Base-by-base conservation (phyloP, 2,329 filamentous ascomycete genomes). In the Leptoxyphium fumago region DNA sequence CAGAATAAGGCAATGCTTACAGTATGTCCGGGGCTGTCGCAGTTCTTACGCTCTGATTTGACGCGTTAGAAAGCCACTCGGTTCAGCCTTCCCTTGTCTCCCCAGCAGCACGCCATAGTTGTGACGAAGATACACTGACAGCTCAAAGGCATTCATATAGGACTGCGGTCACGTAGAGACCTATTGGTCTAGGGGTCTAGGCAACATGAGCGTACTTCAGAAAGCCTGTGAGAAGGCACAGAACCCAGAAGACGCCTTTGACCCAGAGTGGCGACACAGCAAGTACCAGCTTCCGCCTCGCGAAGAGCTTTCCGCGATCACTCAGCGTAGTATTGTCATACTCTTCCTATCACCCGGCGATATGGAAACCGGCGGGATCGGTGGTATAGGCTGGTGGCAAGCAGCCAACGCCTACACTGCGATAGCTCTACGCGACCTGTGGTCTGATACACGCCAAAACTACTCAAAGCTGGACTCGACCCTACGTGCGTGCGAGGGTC, bases 371-470 rank as follows among this genome's bases (percentile, higher is more conserved):
- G 55, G 55, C 39, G 48, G 49, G 28, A 53, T 57, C 29, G 46
- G 46, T 39, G 54, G 54, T 30, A 55, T 58, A 17, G 54, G 55
- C 10, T 58, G 54, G 47, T 58, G 55, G 55, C 55, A 57, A 42
- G 48, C 47, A 9, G 55, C 54, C 21, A 58, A 58, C 36, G 55
- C 48, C n/a, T 58, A 56, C 45, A 56, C 54, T 5, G 55, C 53
- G 13, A 54, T 56, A 21, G 52, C 52, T 18, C 50, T 56, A 6
- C 49, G 52, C 29, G 54, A 58, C 34, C 40, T 45, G 10, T 55
- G 50, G 48, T 52, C 53, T 2, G 45, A 43, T 29, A 48, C 42
- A 15, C 49, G 44, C 10, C 42, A 48, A 17, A 53, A 57, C 40
- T 53, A 52, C 41, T 41, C 45, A 10, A 26, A 29, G 5, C 38